Base-by-base conservation (phyloP, 225 moss, liverwort and hornwort species). In the Takakia lepidozioides region DNA sequence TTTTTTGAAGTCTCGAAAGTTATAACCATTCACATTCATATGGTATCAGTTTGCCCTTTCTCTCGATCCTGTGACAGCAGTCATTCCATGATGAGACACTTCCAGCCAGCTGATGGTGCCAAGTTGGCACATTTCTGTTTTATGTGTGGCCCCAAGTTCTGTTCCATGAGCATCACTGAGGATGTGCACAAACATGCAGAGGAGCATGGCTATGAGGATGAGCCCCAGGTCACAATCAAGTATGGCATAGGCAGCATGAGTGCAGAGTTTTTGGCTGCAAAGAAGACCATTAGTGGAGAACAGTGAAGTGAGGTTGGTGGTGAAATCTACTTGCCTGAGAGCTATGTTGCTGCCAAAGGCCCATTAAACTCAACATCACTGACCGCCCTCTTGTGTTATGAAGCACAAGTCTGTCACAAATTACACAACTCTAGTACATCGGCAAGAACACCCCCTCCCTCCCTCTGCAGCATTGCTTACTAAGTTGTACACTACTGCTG, bases 91-190 rank as follows among this genome's bases (percentile, higher is more conserved):
- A 93, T 42, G 89, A 93, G 29, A 93, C 93, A 3, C 68, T 89
- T 2, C 93, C n/a, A n/a, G n/a, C n/a, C 93, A 2, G 68, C 93
- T 0, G 93, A 93, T 37, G 89, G 93, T 40, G 93, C 93, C 8
- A 93, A 93, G 56, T 83, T 93, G 24, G 83, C 93, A 1, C 93
- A 93, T 51, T 93, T 93, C 63, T 89, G 93, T 49, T 93, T 89
- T 30, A 93, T 93, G 93, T 93, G 93, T 37, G 93, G 93, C 1
- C 93, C 93, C 14, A 93, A 93, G 79, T 93, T 93, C 48, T 89
- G 93, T 39, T 93, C 93, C 44, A 93, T 93, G 93, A 93, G 83
- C 58, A 93, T 93, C 62, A 93, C 93, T 10, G 93, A 93, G 55
- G 93, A 89, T 25, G 83, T 93, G 52, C 80, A 89, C 49, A 93